A percentile compares a stretch with the other conserved stretches of the same genome.
phyloP scores from a whole-genome alignment of 177 flowering plant species.

The Telopea speciosissima region DNA sequence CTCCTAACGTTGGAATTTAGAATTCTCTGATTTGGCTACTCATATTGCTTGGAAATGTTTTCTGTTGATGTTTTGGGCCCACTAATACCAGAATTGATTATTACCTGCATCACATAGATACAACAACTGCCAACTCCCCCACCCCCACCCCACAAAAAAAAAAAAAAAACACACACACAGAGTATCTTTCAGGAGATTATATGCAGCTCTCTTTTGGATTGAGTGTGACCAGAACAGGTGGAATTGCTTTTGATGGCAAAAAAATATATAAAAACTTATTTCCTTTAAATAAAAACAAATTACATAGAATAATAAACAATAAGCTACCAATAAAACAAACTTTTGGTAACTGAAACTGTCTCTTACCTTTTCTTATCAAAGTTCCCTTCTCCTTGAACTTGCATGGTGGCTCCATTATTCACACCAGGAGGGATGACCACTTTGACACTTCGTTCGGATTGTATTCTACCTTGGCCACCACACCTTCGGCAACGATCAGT shows the following conservation, averaged over 20 bases:
- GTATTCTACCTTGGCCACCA: constrained; percentile 55
- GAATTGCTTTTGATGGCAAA: not conserved
- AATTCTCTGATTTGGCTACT: too few relatives aligned
- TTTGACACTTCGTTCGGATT: constrained; percentile 39
- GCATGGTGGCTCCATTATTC: constrained; percentile 69
- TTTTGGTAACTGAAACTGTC: not conserved
- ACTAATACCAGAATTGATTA: too few relatives aligned
- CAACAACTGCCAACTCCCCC: too few relatives aligned
- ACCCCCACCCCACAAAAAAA: too few relatives aligned
- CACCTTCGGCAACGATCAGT: constrained; percentile 67
- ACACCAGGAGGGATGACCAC: constrained; percentile 81
- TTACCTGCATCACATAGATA: too few relatives aligned
- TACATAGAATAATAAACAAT: not conserved
- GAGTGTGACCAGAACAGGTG: not conserved
- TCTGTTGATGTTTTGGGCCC: too few relatives aligned
- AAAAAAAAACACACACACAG: too few relatives aligned
- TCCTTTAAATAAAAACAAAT: not conserved
- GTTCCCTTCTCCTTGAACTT: constrained; percentile 73
- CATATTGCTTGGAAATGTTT: too few relatives aligned
- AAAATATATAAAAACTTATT: too few relatives aligned
- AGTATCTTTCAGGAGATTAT: too few relatives aligned
- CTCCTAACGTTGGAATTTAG: too few relatives aligned
- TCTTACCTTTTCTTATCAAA: constrained; percentile 62
- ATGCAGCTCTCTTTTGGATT: too few relatives aligned
- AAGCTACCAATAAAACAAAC: not conserved